Evolutionary conservation across 2,329 filamentous ascomycete species (phyloP).

Genomic region (Sporothrix globosa): DNA sequence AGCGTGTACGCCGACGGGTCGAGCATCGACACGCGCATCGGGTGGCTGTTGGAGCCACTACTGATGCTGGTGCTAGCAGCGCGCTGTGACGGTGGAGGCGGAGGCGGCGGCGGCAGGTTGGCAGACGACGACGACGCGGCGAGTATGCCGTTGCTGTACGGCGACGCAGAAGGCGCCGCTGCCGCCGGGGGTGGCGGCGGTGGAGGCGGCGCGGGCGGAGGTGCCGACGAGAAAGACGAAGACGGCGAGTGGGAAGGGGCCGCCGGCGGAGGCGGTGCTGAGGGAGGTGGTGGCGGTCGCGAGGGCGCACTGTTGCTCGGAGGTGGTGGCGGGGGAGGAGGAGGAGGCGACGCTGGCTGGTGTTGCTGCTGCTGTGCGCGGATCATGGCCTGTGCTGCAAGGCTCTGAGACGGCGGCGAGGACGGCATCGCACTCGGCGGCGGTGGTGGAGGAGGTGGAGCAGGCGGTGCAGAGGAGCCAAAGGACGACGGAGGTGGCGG

Average conservation of each 20-base stretch:
- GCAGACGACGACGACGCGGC: conserved; percentile 39
- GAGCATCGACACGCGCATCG: conserved; percentile 64
- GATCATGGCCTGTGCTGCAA: conserved; percentile 49
- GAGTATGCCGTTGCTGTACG: conserved; percentile 10
- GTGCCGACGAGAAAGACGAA: conserved; percentile 24
- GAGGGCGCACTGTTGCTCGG: conserved; percentile 45
- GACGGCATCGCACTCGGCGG: conserved; percentile 43
- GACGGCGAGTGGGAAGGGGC: conserved; percentile 37
- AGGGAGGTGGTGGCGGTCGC: conserved; percentile 45
- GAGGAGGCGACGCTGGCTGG: conserved; percentile 38
- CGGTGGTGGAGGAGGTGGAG: conserved; percentile 45
- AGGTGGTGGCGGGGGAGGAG: conserved; percentile 45
- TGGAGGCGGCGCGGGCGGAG: conserved; percentile 42
- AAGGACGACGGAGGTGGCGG: conserved; percentile 38
- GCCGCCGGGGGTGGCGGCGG: conserved; percentile 41
- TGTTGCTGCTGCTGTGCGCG: conserved; percentile 39
- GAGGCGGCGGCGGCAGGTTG: conserved; percentile 44
- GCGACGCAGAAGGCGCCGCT: conserved; percentile 47
- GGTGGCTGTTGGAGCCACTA: conserved; percentile 43
- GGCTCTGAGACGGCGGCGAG: conserved; percentile 43
- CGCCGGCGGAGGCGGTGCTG: conserved; percentile 29
- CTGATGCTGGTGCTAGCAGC: conserved; percentile 43
- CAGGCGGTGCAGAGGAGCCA: conserved; percentile 44
- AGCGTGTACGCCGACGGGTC: conserved; percentile 78
- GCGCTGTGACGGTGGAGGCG: conserved; percentile 41